phyloP scores from a whole-genome alignment of 1,284 basidiomycete genomes.

The Takashimella koratensis region DNA sequence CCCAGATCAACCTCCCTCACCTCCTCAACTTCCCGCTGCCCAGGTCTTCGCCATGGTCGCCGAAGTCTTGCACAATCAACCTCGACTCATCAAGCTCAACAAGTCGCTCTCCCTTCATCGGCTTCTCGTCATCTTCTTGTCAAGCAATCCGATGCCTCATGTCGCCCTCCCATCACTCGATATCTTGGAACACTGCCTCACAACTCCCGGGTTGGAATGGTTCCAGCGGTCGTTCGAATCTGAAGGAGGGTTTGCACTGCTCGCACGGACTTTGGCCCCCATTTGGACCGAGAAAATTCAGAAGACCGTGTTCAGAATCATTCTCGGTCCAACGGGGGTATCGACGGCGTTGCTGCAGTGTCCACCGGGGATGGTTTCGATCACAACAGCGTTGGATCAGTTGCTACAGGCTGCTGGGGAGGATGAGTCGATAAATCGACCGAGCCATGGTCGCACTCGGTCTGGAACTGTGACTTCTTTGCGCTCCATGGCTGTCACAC shows the following conservation, averaged over 20 bases:
- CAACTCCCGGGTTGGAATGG: conserved; percentile 33
- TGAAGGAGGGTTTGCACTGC: conserved; percentile 46
- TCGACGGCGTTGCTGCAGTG: conserved; percentile 20
- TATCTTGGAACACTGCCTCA: conserved; percentile 35
- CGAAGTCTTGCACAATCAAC: conserved; percentile 24
- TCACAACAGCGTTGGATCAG: conserved; percentile 36
- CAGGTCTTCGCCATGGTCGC: conserved; percentile 37
- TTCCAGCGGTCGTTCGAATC: conserved; percentile 46
- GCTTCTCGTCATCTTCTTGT: conserved; percentile 47
- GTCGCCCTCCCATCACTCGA: conserved; percentile 41
- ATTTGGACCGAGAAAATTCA: conserved; percentile 41
- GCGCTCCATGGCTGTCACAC: conserved; percentile 20
- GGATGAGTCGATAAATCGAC: conserved; percentile 13
- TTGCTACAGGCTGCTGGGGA: conserved; percentile 35
- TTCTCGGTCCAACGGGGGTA: conserved; percentile 20
- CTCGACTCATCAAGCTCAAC: conserved; percentile 43
- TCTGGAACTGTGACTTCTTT: conserved; percentile 29
- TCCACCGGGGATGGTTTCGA: conserved; percentile 25
- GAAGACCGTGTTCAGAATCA: conserved; percentile 25
- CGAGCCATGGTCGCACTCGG: conserved; percentile 17
- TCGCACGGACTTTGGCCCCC: conserved; percentile 33
- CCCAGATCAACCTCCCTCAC: conserved; percentile 13
- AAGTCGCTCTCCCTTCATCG: conserved; percentile 45
- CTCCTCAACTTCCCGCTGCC: conserved; percentile 35
- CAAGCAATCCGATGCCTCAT: conserved; percentile 41